These are phyloP conservation scores for Apostasia ramifera DNA, from an alignment of 106 monocot species.

Conservation along the genomic window DNA sequence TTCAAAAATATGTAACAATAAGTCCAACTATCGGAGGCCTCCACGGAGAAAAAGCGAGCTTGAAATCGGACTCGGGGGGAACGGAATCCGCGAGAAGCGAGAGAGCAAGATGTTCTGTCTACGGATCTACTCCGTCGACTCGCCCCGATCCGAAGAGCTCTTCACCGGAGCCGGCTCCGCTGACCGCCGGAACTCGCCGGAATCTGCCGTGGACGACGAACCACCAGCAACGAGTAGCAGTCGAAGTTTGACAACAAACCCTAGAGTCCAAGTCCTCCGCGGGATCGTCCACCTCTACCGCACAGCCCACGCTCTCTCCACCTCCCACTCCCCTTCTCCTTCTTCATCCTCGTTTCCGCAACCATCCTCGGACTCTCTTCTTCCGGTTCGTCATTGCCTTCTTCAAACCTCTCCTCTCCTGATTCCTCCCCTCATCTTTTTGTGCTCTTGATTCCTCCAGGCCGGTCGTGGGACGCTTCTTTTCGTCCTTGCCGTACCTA, in stretches of 20 bases:
- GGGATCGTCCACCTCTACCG: slow-evolving; percentile 69
- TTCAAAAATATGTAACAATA: too few species aligned
- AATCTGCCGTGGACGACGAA: neutral
- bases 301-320: slow-evolving; percentile 8
- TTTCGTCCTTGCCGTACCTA: slow-evolving; percentile 62
- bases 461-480: slow-evolving; percentile 47
- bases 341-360: slow-evolving; percentile 20
- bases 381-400: slow-evolving; percentile 27
- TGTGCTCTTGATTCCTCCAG: slow-evolving; percentile 19
- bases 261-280: slow-evolving; percentile 29
- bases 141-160: slow-evolving; percentile 1
- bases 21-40: too few species aligned
- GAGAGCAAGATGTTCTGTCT: slow-evolving; percentile 39
- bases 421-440: neutral
- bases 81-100: neutral
- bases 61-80: too few species aligned
- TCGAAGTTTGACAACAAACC: slow-evolving; percentile 3
- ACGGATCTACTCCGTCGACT: slow-evolving; percentile 50
- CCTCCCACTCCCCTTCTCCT: slow-evolving; percentile 19
- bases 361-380: slow-evolving; percentile 25
- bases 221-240: slow-evolving; percentile 10
- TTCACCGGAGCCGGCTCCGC: slow-evolving; percentile 2
- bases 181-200: neutral
- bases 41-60: too few species aligned
- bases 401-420: neutral